Base-by-base conservation (phyloP, 139 green algal genomes). In the Nannochloris sp. region DNA sequence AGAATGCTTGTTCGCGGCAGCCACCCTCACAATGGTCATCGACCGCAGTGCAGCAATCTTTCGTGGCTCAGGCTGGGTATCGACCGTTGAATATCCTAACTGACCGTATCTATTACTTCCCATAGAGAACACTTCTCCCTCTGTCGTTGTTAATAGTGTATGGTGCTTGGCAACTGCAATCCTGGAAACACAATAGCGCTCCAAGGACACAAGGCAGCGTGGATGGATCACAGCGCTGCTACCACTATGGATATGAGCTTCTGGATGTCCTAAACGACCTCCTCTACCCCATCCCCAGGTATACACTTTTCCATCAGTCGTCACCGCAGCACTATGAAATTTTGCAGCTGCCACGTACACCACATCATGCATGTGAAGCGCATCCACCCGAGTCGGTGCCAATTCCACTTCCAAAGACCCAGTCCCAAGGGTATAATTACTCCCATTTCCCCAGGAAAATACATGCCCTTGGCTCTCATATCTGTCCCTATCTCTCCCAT, bases 371-470 rank as follows among this genome's bases (percentile, higher is more conserved):
- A 48, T 62, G 14, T 75, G 72, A 48, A 92, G 66, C 7, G 57
- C 60, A 34, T 91, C 85, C 34, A 94, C 54, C 6, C 85, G 60
- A 27, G 79, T 55, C 3, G 85, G 89, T 4, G 46, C 65, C 11
- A 56, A 5, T 57, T 75, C 50, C 57, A 69, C 18, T 11, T 55
- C 60, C 6, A 29, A 60, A 34, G 60, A 77, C 60, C 89, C 90
- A 40, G 90, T 95, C 23, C 91, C 91, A 25, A 97, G 79, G 70
- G 91, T 83, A 62, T 90, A 96, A 80, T 98, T 97, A 48, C 78
- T 76, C 5, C 92, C 92, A 64, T 78, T 88, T 67, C 91, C 91
- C 88, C 88, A 97, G 48, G 57, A 72, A 73, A 84, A 95, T 44
- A 94, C 74, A 24, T 86, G 73, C 12, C 62, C 60, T 16, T 19